Conservation (phyloP, 352 stramenopile species). For the Phytophthora boehmeriae region DNA sequence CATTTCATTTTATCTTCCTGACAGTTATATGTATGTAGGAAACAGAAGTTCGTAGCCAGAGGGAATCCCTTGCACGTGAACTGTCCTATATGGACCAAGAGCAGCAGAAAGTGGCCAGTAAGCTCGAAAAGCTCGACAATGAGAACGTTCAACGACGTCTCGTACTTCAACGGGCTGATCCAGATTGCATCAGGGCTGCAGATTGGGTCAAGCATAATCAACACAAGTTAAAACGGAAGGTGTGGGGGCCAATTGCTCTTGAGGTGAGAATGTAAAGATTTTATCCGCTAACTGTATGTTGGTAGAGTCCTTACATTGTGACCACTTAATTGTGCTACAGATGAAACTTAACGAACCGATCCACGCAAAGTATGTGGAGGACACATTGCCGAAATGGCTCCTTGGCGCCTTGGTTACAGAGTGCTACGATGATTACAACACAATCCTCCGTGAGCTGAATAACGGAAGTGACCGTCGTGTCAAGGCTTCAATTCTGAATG, state of each 20-base stretch:
- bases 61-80: slow-evolving; percentile 58
- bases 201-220: slow-evolving; percentile 83
- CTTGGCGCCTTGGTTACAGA: slow-evolving; percentile 77
- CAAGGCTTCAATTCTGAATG: slow-evolving; percentile 72
- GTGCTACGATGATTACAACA: slow-evolving; percentile 85
- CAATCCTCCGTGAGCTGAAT: slow-evolving; percentile 70
- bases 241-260: slow-evolving; percentile 83
- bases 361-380: slow-evolving; percentile 86
- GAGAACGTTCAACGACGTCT: slow-evolving; percentile 74
- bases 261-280: slow-evolving; percentile 43
- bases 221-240: slow-evolving; percentile 69
- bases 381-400: slow-evolving; percentile 83
- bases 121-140: slow-evolving; percentile 74
- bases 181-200: slow-evolving; percentile 72
- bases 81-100: slow-evolving; percentile 56
- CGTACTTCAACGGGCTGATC: slow-evolving; percentile 60
- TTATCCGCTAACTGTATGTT: background rate
- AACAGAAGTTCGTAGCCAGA: slow-evolving; percentile 72
- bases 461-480: slow-evolving; percentile 49
- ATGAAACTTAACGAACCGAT: slow-evolving; percentile 83
- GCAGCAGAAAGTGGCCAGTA: slow-evolving; percentile 52
- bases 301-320: background rate
- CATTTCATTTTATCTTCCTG: background rate
- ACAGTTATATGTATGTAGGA: slow-evolving; percentile 41
- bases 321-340: slow-evolving; percentile 21